Percentiles rank a stretch among this genome's conserved stretches.
Evolutionary conservation across 306 rosid species (phyloP).

Genomic region (Cucurbita argyrosperma): DNA sequence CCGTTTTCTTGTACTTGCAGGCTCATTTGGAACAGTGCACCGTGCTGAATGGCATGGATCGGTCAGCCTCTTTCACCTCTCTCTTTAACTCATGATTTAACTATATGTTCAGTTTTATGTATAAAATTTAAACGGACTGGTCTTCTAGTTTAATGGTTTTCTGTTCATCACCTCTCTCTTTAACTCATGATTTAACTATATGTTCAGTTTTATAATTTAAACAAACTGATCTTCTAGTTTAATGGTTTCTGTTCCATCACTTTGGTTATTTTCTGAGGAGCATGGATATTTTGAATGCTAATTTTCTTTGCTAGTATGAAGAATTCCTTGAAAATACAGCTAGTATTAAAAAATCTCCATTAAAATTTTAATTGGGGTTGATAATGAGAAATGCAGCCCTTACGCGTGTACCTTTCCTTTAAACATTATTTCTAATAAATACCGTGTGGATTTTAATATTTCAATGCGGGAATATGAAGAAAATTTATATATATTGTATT

Average conservation of each 20-base stretch:
- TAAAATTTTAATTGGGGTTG: not conserved
- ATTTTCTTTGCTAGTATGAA: not conserved
- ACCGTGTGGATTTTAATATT: not conserved
- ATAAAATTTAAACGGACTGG: not conserved
- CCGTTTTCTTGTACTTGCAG: slow-evolving; percentile 21
- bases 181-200: no score
- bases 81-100: not conserved
- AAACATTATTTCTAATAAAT: not conserved
- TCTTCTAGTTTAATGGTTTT: not conserved
- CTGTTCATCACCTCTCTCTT: not conserved
- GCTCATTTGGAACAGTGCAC: slow-evolving; percentile 95
- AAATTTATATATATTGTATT: not conserved
- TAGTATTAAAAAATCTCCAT: not conserved
- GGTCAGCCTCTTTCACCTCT: slow-evolving; percentile 27
- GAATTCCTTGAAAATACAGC: not conserved
- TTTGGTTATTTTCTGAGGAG: not conserved
- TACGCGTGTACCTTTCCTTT: not conserved
- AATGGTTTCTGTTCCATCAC: not conserved
- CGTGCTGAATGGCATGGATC: slow-evolving; percentile 99
- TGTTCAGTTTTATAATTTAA: no score
- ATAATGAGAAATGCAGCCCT: not conserved
- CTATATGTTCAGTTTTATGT: not conserved
- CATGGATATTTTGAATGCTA: not conserved
- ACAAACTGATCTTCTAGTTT: not conserved
- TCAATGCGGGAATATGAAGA: not conserved